Conservation (phyloP, 192 early-diverging fungal species). For the Coemansia sp. region DNA sequence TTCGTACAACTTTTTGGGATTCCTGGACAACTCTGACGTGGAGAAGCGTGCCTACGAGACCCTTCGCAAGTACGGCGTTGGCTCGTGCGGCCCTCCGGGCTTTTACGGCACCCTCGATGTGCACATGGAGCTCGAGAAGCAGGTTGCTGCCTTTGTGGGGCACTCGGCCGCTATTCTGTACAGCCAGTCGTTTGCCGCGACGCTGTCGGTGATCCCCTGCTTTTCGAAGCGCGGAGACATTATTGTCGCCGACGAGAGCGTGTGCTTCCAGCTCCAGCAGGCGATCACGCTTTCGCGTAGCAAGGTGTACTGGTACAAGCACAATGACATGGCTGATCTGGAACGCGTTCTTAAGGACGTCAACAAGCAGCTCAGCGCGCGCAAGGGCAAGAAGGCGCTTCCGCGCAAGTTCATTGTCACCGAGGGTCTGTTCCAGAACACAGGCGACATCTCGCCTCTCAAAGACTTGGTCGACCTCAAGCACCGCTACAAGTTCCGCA, state of each 20-base stretch:
- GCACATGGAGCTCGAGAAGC: conserved; percentile 87
- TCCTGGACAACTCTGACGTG: conserved; percentile 67
- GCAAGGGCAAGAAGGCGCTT: conserved; percentile 71
- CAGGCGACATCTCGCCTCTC: conserved; percentile 83
- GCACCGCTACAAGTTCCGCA: conserved; percentile 92
- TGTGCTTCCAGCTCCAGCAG: conserved; percentile 86
- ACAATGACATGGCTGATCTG: conserved; percentile 95
- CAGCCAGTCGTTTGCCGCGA: conserved; percentile 91
- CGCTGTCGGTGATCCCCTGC: conserved; percentile 88
- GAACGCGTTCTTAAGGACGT: conserved; percentile 81
- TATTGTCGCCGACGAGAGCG: conserved; percentile 89
- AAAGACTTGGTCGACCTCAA: conserved; percentile 82
- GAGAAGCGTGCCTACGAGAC: conserved; percentile 82
- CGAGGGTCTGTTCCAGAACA: conserved; percentile 87
- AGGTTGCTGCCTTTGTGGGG: conserved; percentile 81
- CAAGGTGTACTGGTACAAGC: conserved; percentile 86
- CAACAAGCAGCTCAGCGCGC: conserved; percentile 57
- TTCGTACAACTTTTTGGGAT: conserved; percentile 83
- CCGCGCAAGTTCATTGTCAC: conserved; percentile 92
- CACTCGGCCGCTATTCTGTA: conserved; percentile 87
- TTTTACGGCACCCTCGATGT: conserved; percentile 96
- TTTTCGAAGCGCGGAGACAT: conserved; percentile 96
- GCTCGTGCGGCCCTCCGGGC: conserved; percentile 91
- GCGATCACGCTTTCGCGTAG: conserved; percentile 88
- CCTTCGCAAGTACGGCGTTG: conserved; percentile 91